Conservation (phyloP, 108 stramenopile genomes). For the Skeletonema menzelii region DNA sequence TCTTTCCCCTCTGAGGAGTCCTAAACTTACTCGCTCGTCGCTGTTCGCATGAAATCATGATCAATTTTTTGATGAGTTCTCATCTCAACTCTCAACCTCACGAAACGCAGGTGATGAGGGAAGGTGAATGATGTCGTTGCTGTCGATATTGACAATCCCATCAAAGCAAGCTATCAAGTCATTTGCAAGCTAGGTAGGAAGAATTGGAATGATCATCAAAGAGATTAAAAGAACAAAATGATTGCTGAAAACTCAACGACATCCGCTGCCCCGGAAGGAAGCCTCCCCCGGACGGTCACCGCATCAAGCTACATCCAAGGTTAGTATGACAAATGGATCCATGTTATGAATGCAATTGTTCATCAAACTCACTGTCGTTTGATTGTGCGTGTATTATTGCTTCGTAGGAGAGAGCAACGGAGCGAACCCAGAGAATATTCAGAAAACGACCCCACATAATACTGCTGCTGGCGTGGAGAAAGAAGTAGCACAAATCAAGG, state of each 20-base stretch:
- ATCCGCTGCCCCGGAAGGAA: not conserved
- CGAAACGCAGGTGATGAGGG: no score
- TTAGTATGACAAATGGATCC: not conserved
- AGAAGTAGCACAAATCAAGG: not conserved
- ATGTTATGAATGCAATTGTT: not conserved
- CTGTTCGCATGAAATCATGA: no score
- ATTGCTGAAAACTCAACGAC: not conserved
- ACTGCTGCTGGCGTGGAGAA: not conserved
- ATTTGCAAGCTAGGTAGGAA: no score
- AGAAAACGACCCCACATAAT: not conserved
- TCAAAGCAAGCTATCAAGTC: no score
- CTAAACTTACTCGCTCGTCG: no score
- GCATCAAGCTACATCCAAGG: not conserved
- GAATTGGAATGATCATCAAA: not conserved
- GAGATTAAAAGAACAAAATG: not conserved
- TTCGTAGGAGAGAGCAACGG: not conserved
- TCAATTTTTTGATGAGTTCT: no score
- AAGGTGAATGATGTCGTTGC: no score
- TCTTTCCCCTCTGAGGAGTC: no score
- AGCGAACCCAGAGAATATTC: not conserved
- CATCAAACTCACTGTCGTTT: not conserved
- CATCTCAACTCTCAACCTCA: no score
- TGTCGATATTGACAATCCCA: no score
- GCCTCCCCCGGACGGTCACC: not conserved
- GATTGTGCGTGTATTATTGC: not conserved